Conservation (phyloP, 2,329 filamentous ascomycete genomes). For the Tolypocladium capitatum region DNA sequence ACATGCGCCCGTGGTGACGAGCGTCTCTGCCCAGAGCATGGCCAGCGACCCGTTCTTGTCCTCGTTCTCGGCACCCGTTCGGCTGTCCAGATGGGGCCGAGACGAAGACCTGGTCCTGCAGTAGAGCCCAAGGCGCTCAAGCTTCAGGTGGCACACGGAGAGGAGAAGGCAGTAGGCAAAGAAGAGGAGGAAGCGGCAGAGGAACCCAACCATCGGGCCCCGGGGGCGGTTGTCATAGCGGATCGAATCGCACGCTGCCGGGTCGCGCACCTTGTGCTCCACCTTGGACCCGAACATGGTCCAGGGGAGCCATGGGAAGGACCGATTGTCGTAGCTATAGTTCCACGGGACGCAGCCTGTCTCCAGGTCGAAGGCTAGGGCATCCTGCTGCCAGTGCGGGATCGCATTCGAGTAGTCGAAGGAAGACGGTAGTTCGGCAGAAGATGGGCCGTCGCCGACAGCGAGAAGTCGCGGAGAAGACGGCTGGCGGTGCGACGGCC, state of each 20-base stretch:
- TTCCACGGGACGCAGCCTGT: neutral
- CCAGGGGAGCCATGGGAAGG: neutral
- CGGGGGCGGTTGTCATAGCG: slow-evolving; percentile 5
- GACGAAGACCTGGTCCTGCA: neutral
- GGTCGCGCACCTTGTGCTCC: slow-evolving; percentile 9
- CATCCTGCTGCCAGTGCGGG: neutral
- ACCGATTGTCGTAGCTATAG: neutral
- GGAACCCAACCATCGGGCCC: neutral
- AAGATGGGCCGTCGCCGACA: neutral
- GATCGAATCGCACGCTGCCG: slow-evolving; percentile 5
- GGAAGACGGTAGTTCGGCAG: neutral
- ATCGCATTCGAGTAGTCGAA: neutral
- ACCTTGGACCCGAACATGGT: slow-evolving; percentile 8
- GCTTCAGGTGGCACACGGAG: slow-evolving; percentile 1
- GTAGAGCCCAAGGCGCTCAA: slow-evolving; percentile 2
- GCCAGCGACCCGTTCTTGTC: neutral
- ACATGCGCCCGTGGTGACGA: slow-evolving; percentile 2
- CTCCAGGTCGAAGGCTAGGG: neutral
- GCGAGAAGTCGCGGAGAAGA: neutral
- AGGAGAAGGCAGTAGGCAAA: slow-evolving; percentile 4
- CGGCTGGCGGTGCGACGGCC: neutral
- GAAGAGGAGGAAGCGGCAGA: slow-evolving; percentile 3
- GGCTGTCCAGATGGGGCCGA: neutral
- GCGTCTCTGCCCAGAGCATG: slow-evolving; percentile 4
- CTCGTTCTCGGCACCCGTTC: neutral